Percentiles rank a stretch among this genome's conserved stretches.
Evolutionary conservation across 2,329 filamentous ascomycete genomes (phyloP).

Genomic region (Colletotrichum viniferum): DNA sequence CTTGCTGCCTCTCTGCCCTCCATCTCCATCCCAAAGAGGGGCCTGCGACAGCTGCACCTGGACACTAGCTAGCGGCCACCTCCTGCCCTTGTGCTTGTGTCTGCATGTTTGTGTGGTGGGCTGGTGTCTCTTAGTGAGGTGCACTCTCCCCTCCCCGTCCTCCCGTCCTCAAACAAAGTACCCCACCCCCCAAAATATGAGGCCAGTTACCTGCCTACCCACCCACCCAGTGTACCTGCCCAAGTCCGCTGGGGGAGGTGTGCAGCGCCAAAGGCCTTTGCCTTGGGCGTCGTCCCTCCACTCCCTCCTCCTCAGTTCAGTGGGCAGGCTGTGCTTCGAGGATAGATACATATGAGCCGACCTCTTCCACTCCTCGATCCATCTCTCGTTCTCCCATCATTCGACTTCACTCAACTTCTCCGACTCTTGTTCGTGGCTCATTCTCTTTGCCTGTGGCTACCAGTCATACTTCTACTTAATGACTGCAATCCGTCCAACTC

Average conservation of each 20-base stretch:
- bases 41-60: neutral
- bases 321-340: slow-evolving; percentile 24
- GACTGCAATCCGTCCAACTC: slow-evolving; percentile 7
- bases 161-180: neutral
- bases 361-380: slow-evolving; percentile 23
- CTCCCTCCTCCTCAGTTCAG: neutral
- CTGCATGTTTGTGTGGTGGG: slow-evolving; percentile 6
- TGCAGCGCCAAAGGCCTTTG: slow-evolving; percentile 8
- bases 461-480: slow-evolving; percentile 15
- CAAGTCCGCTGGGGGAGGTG: neutral
- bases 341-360: slow-evolving; percentile 25
- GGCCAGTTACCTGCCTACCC: neutral
- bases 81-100: slow-evolving; percentile 17
- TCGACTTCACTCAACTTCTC: slow-evolving; percentile 23
- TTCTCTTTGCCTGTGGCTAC: slow-evolving; percentile 4
- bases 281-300: neutral
- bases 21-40: slow-evolving; percentile 3
- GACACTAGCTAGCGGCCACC: slow-evolving; percentile 3
- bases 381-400: slow-evolving; percentile 13
- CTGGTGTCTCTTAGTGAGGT: neutral
- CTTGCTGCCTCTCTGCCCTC: slow-evolving; percentile 8
- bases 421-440: slow-evolving; percentile 7
- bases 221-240: neutral
- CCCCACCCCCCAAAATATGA: neutral
- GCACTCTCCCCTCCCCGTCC: neutral